Conservation (phyloP, 2,329 filamentous ascomycete genomes). For the Penicillium sp. region DNA sequence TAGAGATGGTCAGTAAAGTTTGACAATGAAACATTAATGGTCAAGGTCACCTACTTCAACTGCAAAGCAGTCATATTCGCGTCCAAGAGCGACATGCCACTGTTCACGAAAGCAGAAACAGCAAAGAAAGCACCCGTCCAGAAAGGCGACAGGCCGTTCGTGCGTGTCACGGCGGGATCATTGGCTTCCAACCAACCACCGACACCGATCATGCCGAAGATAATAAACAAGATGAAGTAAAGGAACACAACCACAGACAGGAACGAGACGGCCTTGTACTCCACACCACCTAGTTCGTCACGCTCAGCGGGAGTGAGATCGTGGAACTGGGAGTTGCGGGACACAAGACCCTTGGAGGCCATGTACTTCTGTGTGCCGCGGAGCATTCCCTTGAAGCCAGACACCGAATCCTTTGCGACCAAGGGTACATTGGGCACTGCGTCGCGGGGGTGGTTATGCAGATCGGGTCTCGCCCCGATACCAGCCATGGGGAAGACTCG, state of each 20-base stretch:
- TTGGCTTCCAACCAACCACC: constrained; percentile 50
- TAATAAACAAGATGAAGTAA: constrained; percentile 50
- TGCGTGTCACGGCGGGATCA: constrained; percentile 39
- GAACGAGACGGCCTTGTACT: constrained; percentile 43
- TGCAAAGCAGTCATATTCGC: constrained; percentile 53
- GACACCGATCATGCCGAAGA: constrained; percentile 48
- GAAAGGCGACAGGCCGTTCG: constrained; percentile 53
- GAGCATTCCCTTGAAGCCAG: constrained; percentile 26
- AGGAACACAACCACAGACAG: constrained; percentile 41
- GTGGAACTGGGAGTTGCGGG: constrained; percentile 53
- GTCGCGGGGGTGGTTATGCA: constrained; percentile 37
- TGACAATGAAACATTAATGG: background rate
- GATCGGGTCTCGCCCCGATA: constrained; percentile 37
- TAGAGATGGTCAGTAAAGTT: constrained; percentile 17
- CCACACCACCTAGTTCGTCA: constrained; percentile 44
- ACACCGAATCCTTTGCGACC: constrained; percentile 18
- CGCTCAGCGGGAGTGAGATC: constrained; percentile 47
- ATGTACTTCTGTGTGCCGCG: constrained; percentile 35
- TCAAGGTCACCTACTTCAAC: constrained; percentile 26
- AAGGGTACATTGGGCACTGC: constrained; percentile 23
- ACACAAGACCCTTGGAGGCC: constrained; percentile 34
- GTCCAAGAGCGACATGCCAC: constrained; percentile 55
- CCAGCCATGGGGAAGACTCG: constrained; percentile 38
- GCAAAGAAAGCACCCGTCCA: constrained; percentile 53
- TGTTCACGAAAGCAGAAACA: constrained; percentile 57